Conservation (phyloP, 1,284 basidiomycete genomes). For the Polyporus tsugae region DNA sequence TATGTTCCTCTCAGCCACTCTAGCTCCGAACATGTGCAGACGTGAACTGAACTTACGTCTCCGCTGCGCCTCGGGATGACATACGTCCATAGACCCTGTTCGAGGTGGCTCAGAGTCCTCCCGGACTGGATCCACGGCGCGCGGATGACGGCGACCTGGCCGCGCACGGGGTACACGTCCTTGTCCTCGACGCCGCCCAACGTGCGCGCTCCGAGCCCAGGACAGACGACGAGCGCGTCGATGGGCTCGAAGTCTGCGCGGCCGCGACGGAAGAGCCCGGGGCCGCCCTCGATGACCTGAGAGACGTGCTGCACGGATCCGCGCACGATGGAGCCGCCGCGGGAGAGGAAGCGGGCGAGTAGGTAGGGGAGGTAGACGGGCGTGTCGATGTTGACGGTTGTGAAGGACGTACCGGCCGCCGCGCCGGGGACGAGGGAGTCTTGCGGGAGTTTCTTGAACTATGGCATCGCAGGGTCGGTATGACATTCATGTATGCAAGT, state of each 20-base stretch:
- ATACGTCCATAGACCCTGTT: constrained; percentile 66
- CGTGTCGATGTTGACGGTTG: constrained; percentile 73
- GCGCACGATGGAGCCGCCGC: constrained; percentile 67
- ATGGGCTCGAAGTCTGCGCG: constrained; percentile 34
- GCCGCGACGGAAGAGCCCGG: constrained; percentile 46
- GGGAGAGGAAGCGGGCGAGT: constrained; percentile 62
- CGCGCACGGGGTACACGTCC: constrained; percentile 58
- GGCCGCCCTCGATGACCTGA: constrained; percentile 71
- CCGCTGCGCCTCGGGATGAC: constrained; percentile 75
- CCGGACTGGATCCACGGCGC: constrained; percentile 69
- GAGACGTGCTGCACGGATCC: constrained; percentile 68
- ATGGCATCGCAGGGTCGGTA: not conserved
- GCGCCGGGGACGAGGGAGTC: constrained; percentile 54
- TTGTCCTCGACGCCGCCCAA: constrained; percentile 57
- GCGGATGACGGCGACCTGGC: constrained; percentile 57
- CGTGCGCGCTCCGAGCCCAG: constrained; percentile 60
- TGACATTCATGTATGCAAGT: not conserved
- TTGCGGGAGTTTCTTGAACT: constrained; percentile 60
- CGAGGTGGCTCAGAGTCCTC: constrained; percentile 55
- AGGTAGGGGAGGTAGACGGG: constrained; percentile 76
- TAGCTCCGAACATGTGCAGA: not conserved
- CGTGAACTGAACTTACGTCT: constrained; percentile 54
- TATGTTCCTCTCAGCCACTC: not conserved
- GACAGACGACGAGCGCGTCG: constrained; percentile 72
- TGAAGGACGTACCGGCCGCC: constrained; percentile 62